Evolutionary conservation across 495 filamentous ascomycete genomes (phyloP).

Genomic region (Melanomma pulvis-pyrius): DNA sequence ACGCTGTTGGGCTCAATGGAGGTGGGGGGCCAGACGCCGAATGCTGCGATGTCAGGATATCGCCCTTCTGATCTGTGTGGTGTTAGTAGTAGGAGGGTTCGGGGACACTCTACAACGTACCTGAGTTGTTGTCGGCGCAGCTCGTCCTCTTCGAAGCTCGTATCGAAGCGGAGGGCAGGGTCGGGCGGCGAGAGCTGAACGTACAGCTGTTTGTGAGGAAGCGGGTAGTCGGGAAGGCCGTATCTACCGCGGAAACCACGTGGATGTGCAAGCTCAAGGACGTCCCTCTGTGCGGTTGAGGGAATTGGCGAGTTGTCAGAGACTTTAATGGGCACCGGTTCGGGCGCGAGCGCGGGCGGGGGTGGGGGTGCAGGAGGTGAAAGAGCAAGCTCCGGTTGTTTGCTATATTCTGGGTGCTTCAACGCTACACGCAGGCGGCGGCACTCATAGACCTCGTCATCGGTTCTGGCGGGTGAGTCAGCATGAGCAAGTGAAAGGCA

Average conservation of each 20-base stretch:
- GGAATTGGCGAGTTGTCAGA: neutral
- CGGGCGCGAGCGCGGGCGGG: neutral
- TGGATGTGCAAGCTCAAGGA: conserved; percentile 28
- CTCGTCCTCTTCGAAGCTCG: conserved; percentile 31
- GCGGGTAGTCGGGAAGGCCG: conserved; percentile 29
- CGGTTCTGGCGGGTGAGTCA: neutral
- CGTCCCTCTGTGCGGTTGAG: neutral
- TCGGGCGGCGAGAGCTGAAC: conserved; percentile 21
- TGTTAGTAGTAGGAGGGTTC: neutral
- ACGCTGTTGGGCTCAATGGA: conserved; percentile 15
- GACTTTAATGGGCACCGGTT: neutral
- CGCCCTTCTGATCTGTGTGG: conserved; percentile 12
- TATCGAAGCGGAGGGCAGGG: conserved; percentile 8
- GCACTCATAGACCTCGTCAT: neutral
- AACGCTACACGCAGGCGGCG: conserved; percentile 3
- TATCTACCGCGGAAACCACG: conserved; percentile 27
- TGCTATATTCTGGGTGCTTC: neutral
- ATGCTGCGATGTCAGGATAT: conserved; percentile 23
- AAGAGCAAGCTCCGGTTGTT: neutral
- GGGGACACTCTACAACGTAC: neutral
- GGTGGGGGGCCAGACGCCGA: conserved; percentile 20
- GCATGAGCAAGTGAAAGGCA: neutral
- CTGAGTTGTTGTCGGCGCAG: conserved; percentile 6
- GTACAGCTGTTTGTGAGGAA: conserved; percentile 7
- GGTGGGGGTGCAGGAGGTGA: neutral